phyloP scores from a whole-genome alignment of 805 yeast species.

The Kluyveromyces wickerhamii region DNA sequence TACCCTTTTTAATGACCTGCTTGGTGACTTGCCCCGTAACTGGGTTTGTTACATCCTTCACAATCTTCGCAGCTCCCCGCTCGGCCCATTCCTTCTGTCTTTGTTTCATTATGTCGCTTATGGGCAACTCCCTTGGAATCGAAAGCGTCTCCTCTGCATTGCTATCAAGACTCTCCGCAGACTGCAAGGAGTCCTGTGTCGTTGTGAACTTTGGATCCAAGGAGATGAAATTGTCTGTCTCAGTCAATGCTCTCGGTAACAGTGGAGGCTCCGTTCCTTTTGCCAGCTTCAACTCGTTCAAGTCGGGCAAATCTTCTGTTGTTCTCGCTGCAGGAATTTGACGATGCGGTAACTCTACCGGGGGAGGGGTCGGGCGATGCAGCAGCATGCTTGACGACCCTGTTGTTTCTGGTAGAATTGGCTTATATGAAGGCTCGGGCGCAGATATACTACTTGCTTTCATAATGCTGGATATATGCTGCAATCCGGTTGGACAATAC shows the following conservation, averaged over 20 bases:
- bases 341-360: not conserved
- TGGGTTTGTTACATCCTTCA: constrained; percentile 37
- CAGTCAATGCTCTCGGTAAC: constrained; percentile 23
- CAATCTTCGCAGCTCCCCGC: constrained; percentile 50
- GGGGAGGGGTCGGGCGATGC: constrained; percentile 5
- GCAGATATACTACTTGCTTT: constrained; percentile 1
- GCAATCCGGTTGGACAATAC: no score
- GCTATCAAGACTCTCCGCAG: constrained; percentile 5
- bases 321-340: constrained; percentile 2
- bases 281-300: not conserved
- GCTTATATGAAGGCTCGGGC: not conserved
- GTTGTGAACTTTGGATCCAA: constrained; percentile 9
- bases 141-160: constrained; percentile 2
- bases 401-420: not conserved
- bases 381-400: not conserved
- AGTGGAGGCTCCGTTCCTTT: not conserved
- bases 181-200: not conserved
- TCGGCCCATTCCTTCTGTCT: constrained; percentile 43
- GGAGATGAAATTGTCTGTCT: constrained; percentile 26
- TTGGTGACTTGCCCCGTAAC: constrained; percentile 44
- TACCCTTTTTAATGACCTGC: constrained; percentile 45
- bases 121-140: constrained; percentile 7
- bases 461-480: no score
- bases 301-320: constrained; percentile 1
- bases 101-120: constrained; percentile 13